A percentile compares a stretch with the other conserved stretches of the same genome.
Evolutionary conservation across 768 basidiomycete genomes (phyloP).

Genomic region (Gymnopilus junonius): DNA sequence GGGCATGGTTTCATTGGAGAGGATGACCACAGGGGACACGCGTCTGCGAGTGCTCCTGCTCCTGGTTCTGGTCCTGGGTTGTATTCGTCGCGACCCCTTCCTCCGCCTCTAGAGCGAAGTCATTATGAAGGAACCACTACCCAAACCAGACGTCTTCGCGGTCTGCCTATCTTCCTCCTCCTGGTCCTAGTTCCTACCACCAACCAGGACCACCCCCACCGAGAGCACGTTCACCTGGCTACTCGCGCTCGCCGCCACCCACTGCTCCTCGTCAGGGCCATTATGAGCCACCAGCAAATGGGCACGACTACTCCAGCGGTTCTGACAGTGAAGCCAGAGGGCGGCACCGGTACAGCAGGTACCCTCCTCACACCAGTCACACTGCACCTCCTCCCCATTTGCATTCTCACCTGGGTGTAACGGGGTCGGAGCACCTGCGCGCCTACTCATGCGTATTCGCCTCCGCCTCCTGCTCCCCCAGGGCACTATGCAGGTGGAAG

Average conservation of each 20-base stretch:
- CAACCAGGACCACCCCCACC: background rate
- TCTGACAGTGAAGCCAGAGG: background rate
- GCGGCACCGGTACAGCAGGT: background rate
- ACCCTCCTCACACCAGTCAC: background rate
- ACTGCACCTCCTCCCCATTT: background rate
- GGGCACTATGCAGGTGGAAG: background rate
- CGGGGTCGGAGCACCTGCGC: background rate
- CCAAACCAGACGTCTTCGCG: background rate
- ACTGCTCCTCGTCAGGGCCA: background rate
- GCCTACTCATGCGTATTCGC: background rate
- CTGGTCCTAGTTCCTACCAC: background rate
- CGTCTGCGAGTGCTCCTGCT: background rate
- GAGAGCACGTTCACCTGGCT: background rate
- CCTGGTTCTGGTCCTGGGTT: background rate
- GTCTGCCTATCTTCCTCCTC: background rate
- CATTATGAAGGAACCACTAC: background rate
- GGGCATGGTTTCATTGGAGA: too few relatives aligned
- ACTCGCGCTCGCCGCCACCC: background rate
- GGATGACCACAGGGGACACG: background rate
- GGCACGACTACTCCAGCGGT: background rate
- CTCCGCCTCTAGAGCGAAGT: background rate
- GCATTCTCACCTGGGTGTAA: background rate
- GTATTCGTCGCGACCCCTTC: background rate
- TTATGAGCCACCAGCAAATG: background rate
- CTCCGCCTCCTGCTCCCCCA: background rate